Evolutionary conservation across 176 grass and related monocot genomes (phyloP).

Genomic region (Paspalum vaginatum): DNA sequence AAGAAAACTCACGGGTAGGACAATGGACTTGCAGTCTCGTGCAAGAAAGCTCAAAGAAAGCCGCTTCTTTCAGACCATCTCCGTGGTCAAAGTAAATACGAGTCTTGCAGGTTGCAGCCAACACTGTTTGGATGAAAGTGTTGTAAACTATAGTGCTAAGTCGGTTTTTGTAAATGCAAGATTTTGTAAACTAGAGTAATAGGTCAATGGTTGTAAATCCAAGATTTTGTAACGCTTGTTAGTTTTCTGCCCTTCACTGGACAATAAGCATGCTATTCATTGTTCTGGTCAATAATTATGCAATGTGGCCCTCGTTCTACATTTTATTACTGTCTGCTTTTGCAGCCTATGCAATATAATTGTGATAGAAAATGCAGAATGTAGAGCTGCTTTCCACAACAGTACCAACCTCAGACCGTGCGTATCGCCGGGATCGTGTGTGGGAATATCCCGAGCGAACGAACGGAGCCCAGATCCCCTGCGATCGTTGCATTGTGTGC

Average conservation of each 20-base stretch:
- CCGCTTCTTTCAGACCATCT: background rate
- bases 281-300: background rate
- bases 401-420: too few relatives aligned
- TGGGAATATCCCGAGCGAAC: too few relatives aligned
- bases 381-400: too few relatives aligned
- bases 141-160: background rate
- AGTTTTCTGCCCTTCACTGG: background rate
- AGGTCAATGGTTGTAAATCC: background rate
- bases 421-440: too few relatives aligned
- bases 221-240: background rate
- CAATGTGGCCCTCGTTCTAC: background rate
- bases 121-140: background rate
- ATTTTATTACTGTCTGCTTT: too few relatives aligned
- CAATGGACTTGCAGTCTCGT: background rate
- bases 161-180: background rate
- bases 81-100: background rate
- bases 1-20: conserved; percentile 7
- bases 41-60: background rate
- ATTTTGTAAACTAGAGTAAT: conserved; percentile 1
- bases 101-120: background rate
- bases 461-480: too few relatives aligned
- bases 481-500: too few relatives aligned
- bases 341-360: too few relatives aligned
- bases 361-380: too few relatives aligned
- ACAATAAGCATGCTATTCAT: background rate